Conservation (phyloP, 306 rosid genomes). For the Carpinus fangiana region DNA sequence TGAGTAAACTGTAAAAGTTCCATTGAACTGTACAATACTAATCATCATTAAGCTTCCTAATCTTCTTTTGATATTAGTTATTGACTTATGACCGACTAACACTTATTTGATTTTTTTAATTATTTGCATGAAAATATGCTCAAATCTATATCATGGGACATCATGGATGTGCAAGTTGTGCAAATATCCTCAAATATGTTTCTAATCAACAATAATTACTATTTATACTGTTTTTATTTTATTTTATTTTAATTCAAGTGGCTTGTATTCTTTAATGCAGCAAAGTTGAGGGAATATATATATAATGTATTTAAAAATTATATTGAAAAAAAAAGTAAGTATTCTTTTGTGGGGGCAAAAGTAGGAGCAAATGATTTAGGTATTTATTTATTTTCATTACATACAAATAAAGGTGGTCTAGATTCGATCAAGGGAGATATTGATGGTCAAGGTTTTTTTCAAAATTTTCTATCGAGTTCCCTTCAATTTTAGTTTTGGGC, state of each 20-base stretch:
- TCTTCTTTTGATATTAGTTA: too few relatives aligned
- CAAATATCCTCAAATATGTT: too few relatives aligned
- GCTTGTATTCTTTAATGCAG: neutral
- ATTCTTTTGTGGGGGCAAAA: neutral
- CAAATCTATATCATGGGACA: too few relatives aligned
- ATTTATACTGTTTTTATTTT: too few relatives aligned
- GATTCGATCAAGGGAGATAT: constrained; percentile 4
- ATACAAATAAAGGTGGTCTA: neutral
- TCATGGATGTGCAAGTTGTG: too few relatives aligned
- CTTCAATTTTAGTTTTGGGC: neutral
- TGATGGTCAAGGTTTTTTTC: neutral
- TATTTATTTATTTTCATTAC: neutral
- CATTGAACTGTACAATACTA: neutral
- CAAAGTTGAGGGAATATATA: neutral
- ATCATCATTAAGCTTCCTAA: neutral
- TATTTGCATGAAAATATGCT: too few relatives aligned
- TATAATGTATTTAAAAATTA: neutral
- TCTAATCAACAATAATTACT: too few relatives aligned
- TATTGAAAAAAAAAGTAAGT: neutral
- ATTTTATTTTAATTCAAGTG: neutral
- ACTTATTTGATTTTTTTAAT: too few relatives aligned
- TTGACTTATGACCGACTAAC: too few relatives aligned
- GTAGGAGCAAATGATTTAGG: neutral
- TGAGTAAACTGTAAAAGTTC: neutral
- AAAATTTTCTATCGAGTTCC: neutral